A percentile compares a stretch with the other conserved stretches of the same genome.
phyloP scores from a whole-genome alignment of 2,329 filamentous ascomycete genomes.

The Neonectria ditissima region DNA sequence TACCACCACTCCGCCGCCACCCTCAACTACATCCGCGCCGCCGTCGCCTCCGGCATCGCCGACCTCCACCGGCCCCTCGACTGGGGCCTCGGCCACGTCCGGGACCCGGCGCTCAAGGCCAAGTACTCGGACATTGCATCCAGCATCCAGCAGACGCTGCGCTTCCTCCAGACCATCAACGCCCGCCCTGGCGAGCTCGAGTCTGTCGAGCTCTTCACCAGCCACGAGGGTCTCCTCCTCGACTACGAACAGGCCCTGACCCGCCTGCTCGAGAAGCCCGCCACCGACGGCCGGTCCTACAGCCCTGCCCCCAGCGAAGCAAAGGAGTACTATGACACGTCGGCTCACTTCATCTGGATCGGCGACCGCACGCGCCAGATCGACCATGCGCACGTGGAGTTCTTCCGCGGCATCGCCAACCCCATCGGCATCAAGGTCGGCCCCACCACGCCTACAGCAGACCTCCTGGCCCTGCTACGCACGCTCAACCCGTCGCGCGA shows the following conservation, averaged over 20 bases:
- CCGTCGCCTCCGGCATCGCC: conserved; percentile 87
- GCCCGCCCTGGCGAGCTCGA: conserved; percentile 86
- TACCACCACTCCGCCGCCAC: conserved; percentile 98
- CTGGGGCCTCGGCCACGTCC: conserved; percentile 94
- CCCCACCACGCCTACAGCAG: conserved; percentile 80
- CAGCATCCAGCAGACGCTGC: conserved; percentile 89
- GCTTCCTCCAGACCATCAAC: conserved; percentile 94
- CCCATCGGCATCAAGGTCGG: conserved; percentile 97
- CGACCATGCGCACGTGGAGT: conserved; percentile 94
- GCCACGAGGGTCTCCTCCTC: conserved; percentile 91
- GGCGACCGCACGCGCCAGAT: conserved; percentile 95
- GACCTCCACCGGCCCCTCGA: conserved; percentile 94
- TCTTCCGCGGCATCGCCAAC: conserved; percentile 95
- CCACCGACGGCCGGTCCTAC: conserved; percentile 48
- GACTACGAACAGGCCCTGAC: conserved; percentile 95
- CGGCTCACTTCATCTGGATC: conserved; percentile 98
- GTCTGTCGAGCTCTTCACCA: conserved; percentile 94
- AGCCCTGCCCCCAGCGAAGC: conserved; percentile 58
- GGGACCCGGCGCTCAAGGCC: conserved; percentile 82
- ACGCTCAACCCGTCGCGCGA: conserved; percentile 86
- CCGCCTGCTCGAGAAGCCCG: conserved; percentile 76
- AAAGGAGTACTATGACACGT: conserved; percentile 90
- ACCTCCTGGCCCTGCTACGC: conserved; percentile 83
- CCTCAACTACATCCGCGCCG: conserved; percentile 89
- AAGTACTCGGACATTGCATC: conserved; percentile 88